Conservation (phyloP, 228 moss, liverwort and hornwort species). For the Sphagnum magellanicum region DNA sequence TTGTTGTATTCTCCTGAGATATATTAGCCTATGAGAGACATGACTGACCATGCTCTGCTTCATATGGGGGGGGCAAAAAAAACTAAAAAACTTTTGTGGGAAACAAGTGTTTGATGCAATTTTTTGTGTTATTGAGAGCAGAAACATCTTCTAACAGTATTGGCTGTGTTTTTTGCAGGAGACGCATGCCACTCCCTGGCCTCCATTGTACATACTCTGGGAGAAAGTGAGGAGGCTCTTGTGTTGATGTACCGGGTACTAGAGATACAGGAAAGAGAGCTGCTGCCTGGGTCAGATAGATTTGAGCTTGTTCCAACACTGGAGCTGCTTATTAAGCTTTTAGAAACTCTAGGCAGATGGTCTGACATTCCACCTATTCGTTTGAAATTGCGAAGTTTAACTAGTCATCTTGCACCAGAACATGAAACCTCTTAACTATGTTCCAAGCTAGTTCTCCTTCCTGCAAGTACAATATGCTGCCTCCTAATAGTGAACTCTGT, state of each 20-base stretch:
- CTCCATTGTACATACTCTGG: slow-evolving; percentile 59
- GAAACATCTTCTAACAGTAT: no score
- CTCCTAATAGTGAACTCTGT: no score
- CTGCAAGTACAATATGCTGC: no score
- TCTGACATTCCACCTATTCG: slow-evolving; percentile 58
- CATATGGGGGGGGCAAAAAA: no score
- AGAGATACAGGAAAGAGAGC: slow-evolving; percentile 72
- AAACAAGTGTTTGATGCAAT: background rate
- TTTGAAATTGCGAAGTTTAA: slow-evolving; percentile 53
- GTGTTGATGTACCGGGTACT: slow-evolving; percentile 58
- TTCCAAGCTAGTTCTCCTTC: no score
- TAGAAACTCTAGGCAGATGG: slow-evolving; percentile 73
- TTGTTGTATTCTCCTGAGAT: background rate
- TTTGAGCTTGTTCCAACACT: slow-evolving; percentile 74
- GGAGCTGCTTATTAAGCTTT: slow-evolving; percentile 68
- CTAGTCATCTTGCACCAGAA: no score
- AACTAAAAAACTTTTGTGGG: background rate
- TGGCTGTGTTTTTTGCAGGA: slow-evolving; percentile 26
- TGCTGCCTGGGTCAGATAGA: slow-evolving; percentile 49
- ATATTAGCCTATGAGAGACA: no score
- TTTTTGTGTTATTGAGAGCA: background rate
- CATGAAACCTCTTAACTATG: no score
- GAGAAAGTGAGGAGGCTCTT: slow-evolving; percentile 63
- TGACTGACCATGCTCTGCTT: no score
- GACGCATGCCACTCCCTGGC: slow-evolving; percentile 82